These are phyloP conservation scores for Colletotrichum limetticola DNA, from an alignment of 2,329 filamentous ascomycete species.

Conservation along the genomic window DNA sequence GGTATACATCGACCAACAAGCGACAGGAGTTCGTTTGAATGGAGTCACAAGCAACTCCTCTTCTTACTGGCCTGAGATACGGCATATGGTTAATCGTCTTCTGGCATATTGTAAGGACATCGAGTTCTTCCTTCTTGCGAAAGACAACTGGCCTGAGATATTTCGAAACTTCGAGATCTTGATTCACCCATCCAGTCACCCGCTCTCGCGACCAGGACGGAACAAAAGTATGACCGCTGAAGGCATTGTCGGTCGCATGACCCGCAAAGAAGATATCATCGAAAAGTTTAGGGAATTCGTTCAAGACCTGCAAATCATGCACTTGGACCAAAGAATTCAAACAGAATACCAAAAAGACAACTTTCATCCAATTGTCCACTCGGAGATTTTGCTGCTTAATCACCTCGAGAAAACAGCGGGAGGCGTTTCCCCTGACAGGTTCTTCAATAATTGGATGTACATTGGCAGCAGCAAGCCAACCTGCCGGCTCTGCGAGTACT, in stretches of 20 bases:
- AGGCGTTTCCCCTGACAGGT: slow-evolving; percentile 29
- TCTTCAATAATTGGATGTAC: slow-evolving; percentile 47
- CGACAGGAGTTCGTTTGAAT: neutral
- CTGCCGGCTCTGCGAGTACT: slow-evolving; percentile 51
- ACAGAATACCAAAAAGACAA: neutral
- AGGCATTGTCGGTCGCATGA: slow-evolving; percentile 40
- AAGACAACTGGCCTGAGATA: slow-evolving; percentile 42
- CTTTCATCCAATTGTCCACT: slow-evolving; percentile 47
- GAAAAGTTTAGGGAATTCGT: neutral
- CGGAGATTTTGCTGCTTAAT: slow-evolving; percentile 42
- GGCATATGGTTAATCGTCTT: neutral
- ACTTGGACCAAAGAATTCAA: slow-evolving; percentile 40
- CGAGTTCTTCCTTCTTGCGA: neutral
- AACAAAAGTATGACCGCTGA: slow-evolving; percentile 36
- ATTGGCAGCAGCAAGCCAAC: slow-evolving; percentile 54
- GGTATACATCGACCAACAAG: neutral
- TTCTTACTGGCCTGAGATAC: neutral
- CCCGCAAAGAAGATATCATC: neutral
- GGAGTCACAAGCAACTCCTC: neutral
- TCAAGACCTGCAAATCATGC: slow-evolving; percentile 37
- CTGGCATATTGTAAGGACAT: neutral
- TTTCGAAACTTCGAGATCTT: slow-evolving; percentile 44
- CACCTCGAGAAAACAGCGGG: neutral
- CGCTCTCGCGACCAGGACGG: slow-evolving; percentile 32
- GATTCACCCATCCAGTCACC: slow-evolving; percentile 40